Percentiles rank a stretch among this genome's conserved stretches.
Evolutionary conservation across 23 red algal genomes (phyloP).

Genomic region (Agarophyton chilense): DNA sequence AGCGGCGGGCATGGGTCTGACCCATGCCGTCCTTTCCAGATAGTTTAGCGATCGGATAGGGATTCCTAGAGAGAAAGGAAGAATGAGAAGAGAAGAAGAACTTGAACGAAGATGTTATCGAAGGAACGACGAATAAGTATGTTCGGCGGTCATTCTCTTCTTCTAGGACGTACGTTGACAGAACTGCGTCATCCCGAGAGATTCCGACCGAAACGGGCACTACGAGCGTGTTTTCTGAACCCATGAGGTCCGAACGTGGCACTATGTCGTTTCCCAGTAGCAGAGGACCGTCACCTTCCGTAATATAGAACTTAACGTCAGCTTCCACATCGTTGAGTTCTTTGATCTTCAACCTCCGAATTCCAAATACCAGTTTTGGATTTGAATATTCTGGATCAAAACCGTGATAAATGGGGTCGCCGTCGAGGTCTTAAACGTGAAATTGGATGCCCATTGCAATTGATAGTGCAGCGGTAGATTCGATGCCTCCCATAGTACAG

Average conservation of each 20-base stretch:
- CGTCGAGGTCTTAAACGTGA: too few relatives aligned
- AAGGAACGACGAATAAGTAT: too few relatives aligned
- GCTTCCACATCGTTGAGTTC: neutral
- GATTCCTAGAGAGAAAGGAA: neutral
- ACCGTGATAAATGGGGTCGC: too few relatives aligned
- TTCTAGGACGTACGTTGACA: neutral
- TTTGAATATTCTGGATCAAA: too few relatives aligned
- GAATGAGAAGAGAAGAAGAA: constrained; percentile 8
- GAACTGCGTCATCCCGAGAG: neutral
- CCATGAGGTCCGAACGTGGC: too few relatives aligned
- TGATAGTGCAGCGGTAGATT: neutral
- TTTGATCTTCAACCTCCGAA: neutral
- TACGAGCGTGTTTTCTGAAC: too few relatives aligned
- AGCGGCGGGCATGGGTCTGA: too few relatives aligned
- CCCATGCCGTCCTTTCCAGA: too few relatives aligned
- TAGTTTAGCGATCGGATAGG: too few relatives aligned
- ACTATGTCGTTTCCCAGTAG: too few relatives aligned
- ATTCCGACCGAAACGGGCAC: too few relatives aligned
- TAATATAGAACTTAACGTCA: neutral
- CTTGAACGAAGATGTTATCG: neutral
- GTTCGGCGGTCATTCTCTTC: neutral
- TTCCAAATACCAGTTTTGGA: neutral
- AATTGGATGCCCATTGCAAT: constrained; percentile 14
- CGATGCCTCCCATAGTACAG: constrained; percentile 9
- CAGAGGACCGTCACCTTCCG: too few relatives aligned